Evolutionary conservation across 495 filamentous ascomycete species (phyloP).

Genomic region (Glarea lozoyensis): DNA sequence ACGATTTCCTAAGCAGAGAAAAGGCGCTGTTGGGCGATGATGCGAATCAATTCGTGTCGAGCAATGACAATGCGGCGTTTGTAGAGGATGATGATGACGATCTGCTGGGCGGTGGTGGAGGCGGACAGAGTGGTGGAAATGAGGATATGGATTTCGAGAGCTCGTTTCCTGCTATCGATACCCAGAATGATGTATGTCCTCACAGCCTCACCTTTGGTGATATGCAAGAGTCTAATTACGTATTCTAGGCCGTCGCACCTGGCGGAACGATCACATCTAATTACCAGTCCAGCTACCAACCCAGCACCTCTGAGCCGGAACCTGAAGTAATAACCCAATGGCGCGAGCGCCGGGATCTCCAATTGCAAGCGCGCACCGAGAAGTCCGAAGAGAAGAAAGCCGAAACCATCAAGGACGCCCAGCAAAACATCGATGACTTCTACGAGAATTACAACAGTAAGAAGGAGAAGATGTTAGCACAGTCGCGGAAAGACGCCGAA

Average conservation of each 20-base stretch:
- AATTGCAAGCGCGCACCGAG: conserved; percentile 67
- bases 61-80: conserved; percentile 57
- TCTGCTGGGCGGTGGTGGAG: conserved; percentile 57
- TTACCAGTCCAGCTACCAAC: conserved; percentile 59
- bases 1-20: conserved; percentile 86
- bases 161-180: conserved; percentile 78
- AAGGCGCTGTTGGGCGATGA: conserved; percentile 84
- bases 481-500: conserved; percentile 86
- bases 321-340: conserved; percentile 83
- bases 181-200: conserved; percentile 63
- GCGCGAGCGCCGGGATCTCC: conserved; percentile 79
- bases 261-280: conserved; percentile 74
- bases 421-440: conserved; percentile 91
- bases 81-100: conserved; percentile 58
- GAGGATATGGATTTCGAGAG: conserved; percentile 71
- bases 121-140: conserved; percentile 40
- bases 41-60: conserved; percentile 78
- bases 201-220: conserved; percentile 4
- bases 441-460: conserved; percentile 99
- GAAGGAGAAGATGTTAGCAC: conserved; percentile 79
- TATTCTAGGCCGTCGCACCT: conserved; percentile 63
- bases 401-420: conserved; percentile 77
- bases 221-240: too few species aligned
- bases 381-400: conserved; percentile 67
- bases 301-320: conserved; percentile 51